phyloP scores from a whole-genome alignment of 1,284 basidiomycete genomes.

The Pseudomicrostroma phylloplanum region DNA sequence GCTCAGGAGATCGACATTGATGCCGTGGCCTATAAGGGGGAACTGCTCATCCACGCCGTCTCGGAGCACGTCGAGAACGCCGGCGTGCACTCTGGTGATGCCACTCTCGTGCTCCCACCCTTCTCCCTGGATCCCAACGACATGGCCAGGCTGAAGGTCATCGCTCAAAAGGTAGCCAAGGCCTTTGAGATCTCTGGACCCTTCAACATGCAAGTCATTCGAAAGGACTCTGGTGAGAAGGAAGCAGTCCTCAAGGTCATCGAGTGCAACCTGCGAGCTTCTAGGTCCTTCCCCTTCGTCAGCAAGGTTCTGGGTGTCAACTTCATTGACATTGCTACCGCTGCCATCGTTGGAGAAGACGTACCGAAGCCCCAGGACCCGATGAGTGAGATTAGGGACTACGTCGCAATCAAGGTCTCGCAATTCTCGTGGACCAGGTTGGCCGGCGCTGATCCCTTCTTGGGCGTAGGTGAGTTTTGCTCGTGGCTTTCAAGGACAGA shows the following conservation, averaged over 20 bases:
- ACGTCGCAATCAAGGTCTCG: slow-evolving; percentile 93
- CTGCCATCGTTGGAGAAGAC: slow-evolving; percentile 80
- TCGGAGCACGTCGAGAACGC: slow-evolving; percentile 99
- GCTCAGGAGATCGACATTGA: slow-evolving; percentile 98
- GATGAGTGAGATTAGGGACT: slow-evolving; percentile 84
- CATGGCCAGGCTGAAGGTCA: slow-evolving; percentile 76
- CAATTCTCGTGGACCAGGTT: slow-evolving; percentile 98
- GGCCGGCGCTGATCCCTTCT: slow-evolving; percentile 86
- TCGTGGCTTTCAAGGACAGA: neutral
- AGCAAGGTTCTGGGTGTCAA: slow-evolving; percentile 95
- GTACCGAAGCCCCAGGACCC: slow-evolving; percentile 89
- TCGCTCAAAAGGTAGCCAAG: slow-evolving; percentile 87
- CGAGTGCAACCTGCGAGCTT: slow-evolving; percentile 96
- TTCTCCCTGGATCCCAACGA: slow-evolving; percentile 72
- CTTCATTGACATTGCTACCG: slow-evolving; percentile 90
- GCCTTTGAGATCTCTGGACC: slow-evolving; percentile 96
- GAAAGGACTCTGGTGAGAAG: slow-evolving; percentile 63
- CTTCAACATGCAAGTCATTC: slow-evolving; percentile 99
- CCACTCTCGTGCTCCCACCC: slow-evolving; percentile 94
- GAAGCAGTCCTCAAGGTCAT: slow-evolving; percentile 84
- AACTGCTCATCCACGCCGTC: slow-evolving; percentile 89
- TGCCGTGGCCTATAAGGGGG: slow-evolving; percentile 88
- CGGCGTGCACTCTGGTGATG: slow-evolving; percentile 97
- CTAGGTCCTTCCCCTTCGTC: slow-evolving; percentile 97
- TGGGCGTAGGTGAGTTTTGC: slow-evolving; percentile 72